Base-by-base conservation (phyloP, 2,329 filamentous ascomycete genomes). In the Pestalotiopsis sp. region DNA sequence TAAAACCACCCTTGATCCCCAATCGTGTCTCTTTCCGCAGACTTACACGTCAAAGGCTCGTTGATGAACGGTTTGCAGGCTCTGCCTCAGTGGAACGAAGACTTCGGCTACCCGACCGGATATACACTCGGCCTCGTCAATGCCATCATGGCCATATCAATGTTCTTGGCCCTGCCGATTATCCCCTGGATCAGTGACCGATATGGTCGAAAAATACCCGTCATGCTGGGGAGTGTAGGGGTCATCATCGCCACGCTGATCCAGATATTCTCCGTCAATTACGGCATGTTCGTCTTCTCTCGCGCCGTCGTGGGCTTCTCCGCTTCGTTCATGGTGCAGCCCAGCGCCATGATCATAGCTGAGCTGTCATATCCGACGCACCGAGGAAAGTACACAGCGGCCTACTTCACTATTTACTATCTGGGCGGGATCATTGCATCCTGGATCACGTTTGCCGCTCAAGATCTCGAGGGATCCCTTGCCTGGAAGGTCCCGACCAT, bases 401-500 rank as follows among this genome's bases (percentile, higher is more conserved):
- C 74, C 2, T 63, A 40, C 38, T 38, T 68, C 31, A 31, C 65
- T n/a, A 52, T 52, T 17, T 52, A 52, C 45, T 52, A 52, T 20
- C 14, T 61, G 23, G 52, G 49, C 17, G 25, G 27, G 4, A 63
- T 63, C 57, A 20, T 49, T 38, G 72, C 72, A 2, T 68, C 70
- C 1, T 74, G 73, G 73, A 23, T 62, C 9, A 72, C 70, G 2
- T 74, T 69, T 36, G 73, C 70, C 0, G 71, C 70, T n/a, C 65
- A 67, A 70, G 68, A 62, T 61, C 67, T 52, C 17, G 6, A 52
- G 17, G 45, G 45, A 7, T 52, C 45, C 4, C 17, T 52, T n/a
- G 45, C 45, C 5, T 87, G 85, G 85, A 76, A 82, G 17, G 77
- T 82, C n/a, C 83, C 84, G 0, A 82, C 83, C 17, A 80, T 78